Conservation (phyloP, 495 filamentous ascomycete genomes). For the Daldinia childiae region DNA sequence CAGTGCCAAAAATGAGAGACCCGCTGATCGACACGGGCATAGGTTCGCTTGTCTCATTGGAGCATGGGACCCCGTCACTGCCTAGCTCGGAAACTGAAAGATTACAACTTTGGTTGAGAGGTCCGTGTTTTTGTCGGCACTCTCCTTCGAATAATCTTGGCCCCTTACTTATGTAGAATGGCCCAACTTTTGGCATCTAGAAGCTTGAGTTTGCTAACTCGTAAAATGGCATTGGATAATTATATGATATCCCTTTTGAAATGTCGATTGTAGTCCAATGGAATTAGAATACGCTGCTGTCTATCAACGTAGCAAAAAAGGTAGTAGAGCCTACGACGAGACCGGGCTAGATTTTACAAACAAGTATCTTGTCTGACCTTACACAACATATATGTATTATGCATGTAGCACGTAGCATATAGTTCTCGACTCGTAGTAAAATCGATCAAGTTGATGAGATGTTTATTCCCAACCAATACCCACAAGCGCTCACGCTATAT, state of each 20-base stretch:
- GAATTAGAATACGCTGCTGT: constrained; percentile 8
- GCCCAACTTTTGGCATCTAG: constrained; percentile 1
- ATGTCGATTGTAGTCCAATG: constrained; percentile 12
- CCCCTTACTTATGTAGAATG: constrained; percentile 9
- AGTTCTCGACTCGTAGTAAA: constrained; percentile 19
- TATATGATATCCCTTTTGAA: constrained; percentile 6
- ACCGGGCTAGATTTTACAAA: constrained; percentile 22
- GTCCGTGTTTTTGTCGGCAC: neutral
- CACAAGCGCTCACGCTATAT: neutral
- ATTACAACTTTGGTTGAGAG: neutral
- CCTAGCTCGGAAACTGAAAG: constrained; percentile 31
- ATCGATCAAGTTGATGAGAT: constrained; percentile 13
- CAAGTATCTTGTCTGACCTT: constrained; percentile 11
- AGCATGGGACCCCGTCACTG: constrained; percentile 19
- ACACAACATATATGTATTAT: constrained; percentile 30
- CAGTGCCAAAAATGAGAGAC: constrained; percentile 14
- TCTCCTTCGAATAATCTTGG: neutral
- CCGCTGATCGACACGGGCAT: constrained; percentile 29
- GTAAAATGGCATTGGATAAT: neutral
- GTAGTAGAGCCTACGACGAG: constrained; percentile 17
- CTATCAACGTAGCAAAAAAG: constrained; percentile 18
- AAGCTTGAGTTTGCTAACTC: constrained; percentile 2
- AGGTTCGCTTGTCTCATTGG: constrained; percentile 28
- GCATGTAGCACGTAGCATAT: constrained; percentile 21
- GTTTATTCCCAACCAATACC: constrained; percentile 30